Evolutionary conservation across 140 eudicot species (phyloP), one percentile per base, ranked within the genome.

Genomic region (Flaveria floridana): DNA sequence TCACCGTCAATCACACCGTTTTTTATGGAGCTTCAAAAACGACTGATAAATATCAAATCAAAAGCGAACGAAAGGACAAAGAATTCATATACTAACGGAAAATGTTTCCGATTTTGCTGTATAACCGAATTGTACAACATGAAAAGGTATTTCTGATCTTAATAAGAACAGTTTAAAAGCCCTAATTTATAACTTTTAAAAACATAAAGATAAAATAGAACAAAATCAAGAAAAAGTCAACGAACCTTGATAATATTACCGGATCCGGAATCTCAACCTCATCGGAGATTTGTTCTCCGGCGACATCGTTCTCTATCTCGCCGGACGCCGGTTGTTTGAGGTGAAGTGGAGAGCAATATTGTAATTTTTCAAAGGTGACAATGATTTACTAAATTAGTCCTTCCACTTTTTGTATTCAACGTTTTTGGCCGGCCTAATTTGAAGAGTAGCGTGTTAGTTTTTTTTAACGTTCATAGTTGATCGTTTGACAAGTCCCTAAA

Each of bases 241-340:
- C 10, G 9, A 67, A 67, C 55, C 56, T 41, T 41, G 4, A 42
- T 1, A 68, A 19, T 2, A 37, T 19, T 19, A 41, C 15, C 51
- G 18, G 25, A 5, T 3, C 37, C 37, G 37, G 37, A 30, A 30
- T 30, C 37, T 30, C 37, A 15, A 39, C 52, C 52, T 5, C 51
- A 2, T 2, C 18, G 51, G 30, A 65, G n/a, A 2, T 65, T 15
- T 65, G n/a, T 34, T 65, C 48, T 51, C 52, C 53, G 52, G 52
- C 71, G 7, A 34, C 42, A 61, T 61, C 2, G 42, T 61, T 23
- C 13, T 14, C 20, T 2, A 58, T 58, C 39, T n/a, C 65, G 65
- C 65, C 30, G 65, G 65, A 34, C 41, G 41, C 8, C 41, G 41
- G 41, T 58, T 21, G 65, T 23, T 61, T 61, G 67, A 61, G 42